Evolutionary conservation across 768 basidiomycete genomes (phyloP).

Genomic region (Russula emetica): DNA sequence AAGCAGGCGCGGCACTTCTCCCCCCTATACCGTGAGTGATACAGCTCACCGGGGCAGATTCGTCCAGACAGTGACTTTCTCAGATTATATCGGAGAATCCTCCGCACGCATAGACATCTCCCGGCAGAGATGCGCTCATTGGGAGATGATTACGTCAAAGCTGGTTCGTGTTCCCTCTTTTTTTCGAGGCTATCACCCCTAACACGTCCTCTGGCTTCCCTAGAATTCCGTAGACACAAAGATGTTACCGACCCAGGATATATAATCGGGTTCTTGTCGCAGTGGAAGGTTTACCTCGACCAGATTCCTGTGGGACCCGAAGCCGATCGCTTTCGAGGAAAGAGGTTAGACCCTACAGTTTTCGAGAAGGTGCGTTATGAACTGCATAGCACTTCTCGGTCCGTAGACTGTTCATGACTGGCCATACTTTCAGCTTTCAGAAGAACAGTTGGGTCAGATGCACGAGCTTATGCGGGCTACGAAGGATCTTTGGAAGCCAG

Average conservation of each 20-base stretch:
- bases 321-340: conserved; percentile 51
- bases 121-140: conserved; percentile 45
- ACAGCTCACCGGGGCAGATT: neutral
- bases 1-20: conserved; percentile 39
- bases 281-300: conserved; percentile 94
- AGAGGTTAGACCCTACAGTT: conserved; percentile 61
- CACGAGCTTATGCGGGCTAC: conserved; percentile 93
- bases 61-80: neutral
- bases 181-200: neutral
- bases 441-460: conserved; percentile 87
- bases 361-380: conserved; percentile 63
- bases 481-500: conserved; percentile 79
- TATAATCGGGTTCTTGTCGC: conserved; percentile 90
- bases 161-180: conserved; percentile 26
- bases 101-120: conserved; percentile 41
- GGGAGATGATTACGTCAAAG: conserved; percentile 48
- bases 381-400: neutral
- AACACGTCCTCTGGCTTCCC: neutral
- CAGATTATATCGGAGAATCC: conserved; percentile 43
- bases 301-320: conserved; percentile 49
- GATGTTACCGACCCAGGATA: conserved; percentile 79
- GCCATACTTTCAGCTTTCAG: conserved; percentile 60
- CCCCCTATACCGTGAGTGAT: conserved; percentile 43
- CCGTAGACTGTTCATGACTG: neutral
- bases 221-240: conserved; percentile 85